phyloP scores from a whole-genome alignment of 352 stramenopile genomes.

The Globisporangium irregulare region DNA sequence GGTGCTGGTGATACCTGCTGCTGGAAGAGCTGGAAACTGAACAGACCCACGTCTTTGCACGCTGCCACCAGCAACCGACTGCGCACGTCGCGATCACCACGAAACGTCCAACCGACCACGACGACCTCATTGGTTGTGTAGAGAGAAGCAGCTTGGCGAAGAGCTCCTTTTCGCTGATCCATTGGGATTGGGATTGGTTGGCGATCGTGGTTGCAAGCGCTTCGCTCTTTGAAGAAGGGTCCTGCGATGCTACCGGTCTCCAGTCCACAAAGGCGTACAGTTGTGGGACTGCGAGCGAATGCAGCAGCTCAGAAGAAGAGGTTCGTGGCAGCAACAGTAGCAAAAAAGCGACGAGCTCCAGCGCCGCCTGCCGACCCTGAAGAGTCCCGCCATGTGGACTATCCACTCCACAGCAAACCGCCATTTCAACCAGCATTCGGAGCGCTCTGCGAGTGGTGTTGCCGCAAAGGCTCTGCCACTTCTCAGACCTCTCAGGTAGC shows the following conservation, averaged over 20 bases:
- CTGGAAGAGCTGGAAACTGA: background rate
- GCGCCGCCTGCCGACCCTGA: background rate
- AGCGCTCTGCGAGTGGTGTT: background rate
- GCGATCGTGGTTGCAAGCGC: background rate
- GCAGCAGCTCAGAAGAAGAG: background rate
- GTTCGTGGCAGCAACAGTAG: background rate
- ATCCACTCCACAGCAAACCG: constrained; percentile 1
- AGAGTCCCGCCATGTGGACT: background rate
- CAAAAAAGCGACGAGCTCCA: constrained; percentile 13
- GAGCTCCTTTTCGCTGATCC: constrained; percentile 4
- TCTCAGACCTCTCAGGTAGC: background rate
- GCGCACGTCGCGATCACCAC: background rate
- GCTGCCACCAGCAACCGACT: background rate
- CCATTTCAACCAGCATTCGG: background rate
- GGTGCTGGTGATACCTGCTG: background rate
- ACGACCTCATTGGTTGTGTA: background rate
- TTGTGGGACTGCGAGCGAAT: constrained; percentile 8
- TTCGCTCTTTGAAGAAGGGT: background rate
- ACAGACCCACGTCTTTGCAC: background rate
- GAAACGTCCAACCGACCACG: background rate
- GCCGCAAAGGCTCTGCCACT: background rate
- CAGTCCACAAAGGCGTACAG: constrained; percentile 16
- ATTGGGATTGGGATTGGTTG: background rate
- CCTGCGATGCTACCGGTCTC: background rate
- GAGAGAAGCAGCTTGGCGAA: background rate